Conservation (phyloP, 495 filamentous ascomycete species). For the Xylaria flabelliformis region DNA sequence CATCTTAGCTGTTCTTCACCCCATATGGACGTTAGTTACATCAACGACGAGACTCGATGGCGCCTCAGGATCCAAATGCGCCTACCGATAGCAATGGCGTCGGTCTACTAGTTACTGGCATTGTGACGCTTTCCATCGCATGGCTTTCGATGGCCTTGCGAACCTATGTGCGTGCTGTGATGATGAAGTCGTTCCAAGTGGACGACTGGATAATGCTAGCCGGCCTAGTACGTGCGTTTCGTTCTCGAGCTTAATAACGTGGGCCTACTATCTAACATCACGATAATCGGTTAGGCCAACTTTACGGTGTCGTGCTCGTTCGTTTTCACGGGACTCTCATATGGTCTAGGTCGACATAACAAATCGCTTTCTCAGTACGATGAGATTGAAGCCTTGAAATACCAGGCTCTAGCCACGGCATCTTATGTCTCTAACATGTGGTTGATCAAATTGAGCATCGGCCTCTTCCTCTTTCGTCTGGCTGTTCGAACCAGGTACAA, state of each 20-base stretch:
- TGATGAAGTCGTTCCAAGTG: constrained; percentile 48
- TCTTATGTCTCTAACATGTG: constrained; percentile 51
- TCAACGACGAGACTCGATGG: constrained; percentile 36
- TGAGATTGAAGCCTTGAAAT: constrained; percentile 46
- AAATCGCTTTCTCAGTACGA: constrained; percentile 38
- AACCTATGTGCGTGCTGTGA: constrained; percentile 43
- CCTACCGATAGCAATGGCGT: constrained; percentile 46
- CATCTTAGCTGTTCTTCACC: background rate
- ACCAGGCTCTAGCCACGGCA: constrained; percentile 47
- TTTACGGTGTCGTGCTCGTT: constrained; percentile 46
- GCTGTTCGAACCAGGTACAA: constrained; percentile 43
- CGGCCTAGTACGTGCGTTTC: constrained; percentile 39
- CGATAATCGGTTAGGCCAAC: constrained; percentile 35
- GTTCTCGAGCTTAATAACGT: background rate
- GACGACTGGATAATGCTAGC: constrained; percentile 54
- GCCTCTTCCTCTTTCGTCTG: constrained; percentile 50
- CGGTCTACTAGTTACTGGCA: constrained; percentile 40
- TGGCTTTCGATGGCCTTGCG: constrained; percentile 45
- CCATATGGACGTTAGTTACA: constrained; percentile 36
- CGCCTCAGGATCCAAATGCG: constrained; percentile 41
- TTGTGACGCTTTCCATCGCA: constrained; percentile 40
- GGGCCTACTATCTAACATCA: background rate
- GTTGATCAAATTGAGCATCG: constrained; percentile 54
- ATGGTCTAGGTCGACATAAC: constrained; percentile 49
- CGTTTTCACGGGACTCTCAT: constrained; percentile 39